These are phyloP conservation scores for Acanthamoeba sp. DNA, from an alignment of 208 protist genomes.

Conservation along the genomic window DNA sequence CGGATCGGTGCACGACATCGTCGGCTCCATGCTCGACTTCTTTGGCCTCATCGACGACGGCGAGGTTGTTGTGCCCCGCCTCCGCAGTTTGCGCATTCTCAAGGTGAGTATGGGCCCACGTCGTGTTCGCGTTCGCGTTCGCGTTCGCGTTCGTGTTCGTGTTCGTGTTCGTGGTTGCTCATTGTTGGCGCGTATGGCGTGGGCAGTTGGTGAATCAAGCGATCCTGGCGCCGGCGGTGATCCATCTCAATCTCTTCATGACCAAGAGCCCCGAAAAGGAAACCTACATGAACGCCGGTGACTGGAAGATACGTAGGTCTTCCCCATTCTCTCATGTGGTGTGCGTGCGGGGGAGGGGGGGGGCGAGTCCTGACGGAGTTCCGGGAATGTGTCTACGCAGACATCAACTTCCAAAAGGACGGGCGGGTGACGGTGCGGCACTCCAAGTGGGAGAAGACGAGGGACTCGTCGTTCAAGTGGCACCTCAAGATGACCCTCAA, in stretches of 20 bases:
- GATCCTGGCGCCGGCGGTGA: not conserved
- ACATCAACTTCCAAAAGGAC: constrained; percentile 7
- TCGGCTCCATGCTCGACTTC: not conserved
- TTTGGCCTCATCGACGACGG: constrained; percentile 8
- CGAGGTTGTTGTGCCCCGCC: not conserved
- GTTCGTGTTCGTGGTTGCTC: no score
- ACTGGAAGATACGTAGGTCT: not conserved
- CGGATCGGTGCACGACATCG: not conserved
- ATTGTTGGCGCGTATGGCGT: no score
- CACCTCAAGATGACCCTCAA: not conserved
- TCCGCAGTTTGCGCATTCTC: not conserved
- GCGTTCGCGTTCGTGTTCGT: no score
- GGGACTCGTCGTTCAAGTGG: not conserved
- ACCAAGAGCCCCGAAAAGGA: constrained; percentile 16
- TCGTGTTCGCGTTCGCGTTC: no score
- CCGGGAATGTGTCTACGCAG: no score
- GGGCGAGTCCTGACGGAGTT: no score
- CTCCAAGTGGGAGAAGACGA: constrained; percentile 17
- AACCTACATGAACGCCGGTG: not conserved
- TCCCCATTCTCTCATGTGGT: no score
- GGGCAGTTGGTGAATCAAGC: constrained; percentile 1
- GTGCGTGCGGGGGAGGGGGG: no score
- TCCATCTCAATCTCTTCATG: constrained; percentile 1
- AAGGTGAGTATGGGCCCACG: not conserved
- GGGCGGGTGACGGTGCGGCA: not conserved